Evolutionary conservation across 345 rosid genomes (phyloP).

Genomic region (Carallia brachiata): DNA sequence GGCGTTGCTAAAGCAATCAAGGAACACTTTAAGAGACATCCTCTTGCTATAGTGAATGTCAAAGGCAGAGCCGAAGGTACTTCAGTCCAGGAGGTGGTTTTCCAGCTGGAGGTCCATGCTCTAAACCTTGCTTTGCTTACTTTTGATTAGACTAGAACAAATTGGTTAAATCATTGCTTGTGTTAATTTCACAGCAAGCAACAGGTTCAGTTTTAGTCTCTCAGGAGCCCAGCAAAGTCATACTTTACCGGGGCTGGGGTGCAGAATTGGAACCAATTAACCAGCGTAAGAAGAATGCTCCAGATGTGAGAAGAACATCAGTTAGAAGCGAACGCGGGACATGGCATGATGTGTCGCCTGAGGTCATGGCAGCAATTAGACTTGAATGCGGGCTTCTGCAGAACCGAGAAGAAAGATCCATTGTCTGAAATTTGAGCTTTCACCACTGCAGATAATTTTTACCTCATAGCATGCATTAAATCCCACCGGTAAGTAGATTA

Average conservation of each 20-base stretch:
- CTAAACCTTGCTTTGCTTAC: conserved; percentile 1
- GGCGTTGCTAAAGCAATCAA: conserved; percentile 76
- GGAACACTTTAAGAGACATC: conserved; percentile 70
- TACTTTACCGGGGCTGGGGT: conserved; percentile 89
- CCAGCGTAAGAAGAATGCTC: conserved; percentile 16
- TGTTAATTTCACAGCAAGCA: conserved; percentile 54
- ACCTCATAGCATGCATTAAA: too few relatives aligned
- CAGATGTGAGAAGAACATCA: conserved; percentile 16
- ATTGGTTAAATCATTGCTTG: conserved; percentile 1
- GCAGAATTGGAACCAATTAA: conserved; percentile 46
- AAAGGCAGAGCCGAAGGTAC: conserved; percentile 97
- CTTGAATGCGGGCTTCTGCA: conserved; percentile 67
- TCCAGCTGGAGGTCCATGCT: conserved; percentile 67
- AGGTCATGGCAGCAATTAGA: conserved; percentile 74
- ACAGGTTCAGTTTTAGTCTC: conserved; percentile 80
- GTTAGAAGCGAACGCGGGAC: conserved; percentile 16
- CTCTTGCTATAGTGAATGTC: conserved; percentile 80
- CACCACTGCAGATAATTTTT: too few relatives aligned
- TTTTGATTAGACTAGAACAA: background rate
- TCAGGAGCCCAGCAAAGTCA: conserved; percentile 89
- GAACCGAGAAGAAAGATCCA: conserved; percentile 16
- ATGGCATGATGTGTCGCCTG: conserved; percentile 50
- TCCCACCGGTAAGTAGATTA: too few relatives aligned
- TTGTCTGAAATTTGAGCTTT: conserved; percentile 10
- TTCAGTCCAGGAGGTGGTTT: conserved; percentile 79